Percentiles rank a stretch among this genome's conserved stretches.
Evolutionary conservation across 306 rosid species (phyloP).

Genomic region (Crotalaria pallida): DNA sequence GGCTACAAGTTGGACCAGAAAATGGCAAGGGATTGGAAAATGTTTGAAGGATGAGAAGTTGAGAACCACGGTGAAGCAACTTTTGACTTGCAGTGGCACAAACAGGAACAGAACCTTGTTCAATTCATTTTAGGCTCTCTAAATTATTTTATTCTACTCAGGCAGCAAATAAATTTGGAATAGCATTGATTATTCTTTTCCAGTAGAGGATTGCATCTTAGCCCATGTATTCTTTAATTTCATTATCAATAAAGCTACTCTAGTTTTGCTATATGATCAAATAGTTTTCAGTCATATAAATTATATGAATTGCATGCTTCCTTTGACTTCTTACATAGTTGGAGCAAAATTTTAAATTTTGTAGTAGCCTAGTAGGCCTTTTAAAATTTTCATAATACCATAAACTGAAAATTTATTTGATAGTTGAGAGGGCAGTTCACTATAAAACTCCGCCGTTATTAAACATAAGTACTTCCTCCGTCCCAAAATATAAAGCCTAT

Average conservation of each 20-base stretch:
- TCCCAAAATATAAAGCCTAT: too few species aligned
- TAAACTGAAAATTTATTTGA: too few species aligned
- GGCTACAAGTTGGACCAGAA: slow-evolving; percentile 33
- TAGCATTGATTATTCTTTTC: slow-evolving; percentile 12
- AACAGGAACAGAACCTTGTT: not conserved
- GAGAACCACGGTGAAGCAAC: not conserved
- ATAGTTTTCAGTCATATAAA: not conserved
- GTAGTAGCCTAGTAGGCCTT: too few species aligned
- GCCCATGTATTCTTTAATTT: slow-evolving; percentile 12
- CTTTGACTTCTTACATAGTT: not conserved
- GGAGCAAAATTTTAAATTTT: too few species aligned
- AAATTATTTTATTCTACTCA: not conserved
- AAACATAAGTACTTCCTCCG: too few species aligned
- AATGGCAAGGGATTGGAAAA: slow-evolving; percentile 1
- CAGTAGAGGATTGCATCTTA: not conserved
- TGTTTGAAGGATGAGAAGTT: not conserved
- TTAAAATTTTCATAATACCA: too few species aligned
- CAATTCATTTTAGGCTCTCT: not conserved
- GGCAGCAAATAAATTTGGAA: slow-evolving; percentile 2
- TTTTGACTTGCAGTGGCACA: not conserved
- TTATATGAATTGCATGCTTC: not conserved
- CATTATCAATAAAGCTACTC: slow-evolving; percentile 15
- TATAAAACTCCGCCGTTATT: too few species aligned
- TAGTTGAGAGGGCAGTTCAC: too few species aligned
- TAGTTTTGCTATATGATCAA: slow-evolving; percentile 2